Conservation (phyloP, 495 filamentous ascomycete genomes). For the Talaromyces nanjingensis region DNA sequence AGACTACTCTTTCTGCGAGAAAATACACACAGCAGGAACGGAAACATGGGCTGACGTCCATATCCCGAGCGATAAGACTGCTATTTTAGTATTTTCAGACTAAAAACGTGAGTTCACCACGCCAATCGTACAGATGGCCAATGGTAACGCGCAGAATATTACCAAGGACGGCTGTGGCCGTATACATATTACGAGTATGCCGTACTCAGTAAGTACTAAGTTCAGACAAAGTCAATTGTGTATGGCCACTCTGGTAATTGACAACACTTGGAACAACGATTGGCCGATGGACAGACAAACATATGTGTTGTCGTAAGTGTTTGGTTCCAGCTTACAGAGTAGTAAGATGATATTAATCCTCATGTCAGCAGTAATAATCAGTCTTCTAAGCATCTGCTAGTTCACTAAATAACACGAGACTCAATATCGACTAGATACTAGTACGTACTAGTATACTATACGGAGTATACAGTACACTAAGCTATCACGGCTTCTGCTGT, state of each 20-base stretch:
- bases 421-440: too few relatives aligned
- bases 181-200: background rate
- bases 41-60: background rate
- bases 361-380: too few relatives aligned
- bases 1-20: background rate
- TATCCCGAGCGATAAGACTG: background rate
- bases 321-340: too few relatives aligned
- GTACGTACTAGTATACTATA: too few relatives aligned
- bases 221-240: background rate
- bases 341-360: too few relatives aligned
- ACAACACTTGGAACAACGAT: background rate
- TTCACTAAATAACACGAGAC: too few relatives aligned
- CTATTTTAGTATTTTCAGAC: background rate
- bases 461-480: too few relatives aligned
- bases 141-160: background rate
- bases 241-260: background rate
- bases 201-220: background rate
- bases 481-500: background rate
- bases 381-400: too few relatives aligned
- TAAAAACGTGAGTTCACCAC: background rate
- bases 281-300: background rate
- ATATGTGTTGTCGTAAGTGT: too few relatives aligned
- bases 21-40: background rate
- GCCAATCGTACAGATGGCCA: background rate
- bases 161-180: background rate